Evolutionary conservation across 164 flowering plant genomes (phyloP).

Genomic region (Sedum album): DNA sequence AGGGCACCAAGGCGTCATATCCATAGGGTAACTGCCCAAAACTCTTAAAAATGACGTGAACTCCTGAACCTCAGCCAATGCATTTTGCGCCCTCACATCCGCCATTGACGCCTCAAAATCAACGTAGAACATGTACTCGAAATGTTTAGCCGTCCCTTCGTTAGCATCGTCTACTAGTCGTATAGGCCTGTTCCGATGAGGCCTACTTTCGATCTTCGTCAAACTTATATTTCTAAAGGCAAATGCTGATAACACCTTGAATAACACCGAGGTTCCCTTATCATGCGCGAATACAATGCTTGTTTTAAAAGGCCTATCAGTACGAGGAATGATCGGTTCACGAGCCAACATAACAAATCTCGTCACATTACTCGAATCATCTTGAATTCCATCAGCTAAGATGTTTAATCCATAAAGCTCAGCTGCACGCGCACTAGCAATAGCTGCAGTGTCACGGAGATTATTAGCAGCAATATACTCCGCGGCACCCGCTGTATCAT

Average conservation of each 20-base stretch:
- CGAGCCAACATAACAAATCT: conserved; percentile 68
- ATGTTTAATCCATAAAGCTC: conserved; percentile 51
- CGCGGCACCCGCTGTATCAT: conserved; percentile 72
- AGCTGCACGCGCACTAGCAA: conserved; percentile 62
- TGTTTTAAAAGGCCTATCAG: conserved; percentile 68
- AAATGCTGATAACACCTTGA: conserved; percentile 66
- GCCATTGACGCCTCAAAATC: conserved; percentile 79
- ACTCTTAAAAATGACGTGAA: conserved; percentile 64
- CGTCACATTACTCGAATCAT: conserved; percentile 60
- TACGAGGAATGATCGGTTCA: conserved; percentile 61
- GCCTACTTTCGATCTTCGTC: conserved; percentile 69
- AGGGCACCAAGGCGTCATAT: conserved; percentile 57
- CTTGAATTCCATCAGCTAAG: conserved; percentile 55
- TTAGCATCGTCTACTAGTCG: conserved; percentile 55
- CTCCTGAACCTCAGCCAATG: conserved; percentile 66
- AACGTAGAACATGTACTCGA: conserved; percentile 66
- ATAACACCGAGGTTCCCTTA: conserved; percentile 50
- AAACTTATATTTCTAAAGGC: conserved; percentile 58
- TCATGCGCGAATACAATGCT: conserved; percentile 70
- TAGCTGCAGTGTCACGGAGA: conserved; percentile 64
- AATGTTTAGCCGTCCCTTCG: conserved; percentile 62
- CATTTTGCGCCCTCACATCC: conserved; percentile 61
- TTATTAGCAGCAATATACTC: conserved; percentile 48
- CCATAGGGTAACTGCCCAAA: conserved; percentile 70
- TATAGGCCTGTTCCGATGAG: conserved; percentile 59